Base-by-base conservation (phyloP, 1,139 yeast species). In the Taphrina wiesneri region DNA sequence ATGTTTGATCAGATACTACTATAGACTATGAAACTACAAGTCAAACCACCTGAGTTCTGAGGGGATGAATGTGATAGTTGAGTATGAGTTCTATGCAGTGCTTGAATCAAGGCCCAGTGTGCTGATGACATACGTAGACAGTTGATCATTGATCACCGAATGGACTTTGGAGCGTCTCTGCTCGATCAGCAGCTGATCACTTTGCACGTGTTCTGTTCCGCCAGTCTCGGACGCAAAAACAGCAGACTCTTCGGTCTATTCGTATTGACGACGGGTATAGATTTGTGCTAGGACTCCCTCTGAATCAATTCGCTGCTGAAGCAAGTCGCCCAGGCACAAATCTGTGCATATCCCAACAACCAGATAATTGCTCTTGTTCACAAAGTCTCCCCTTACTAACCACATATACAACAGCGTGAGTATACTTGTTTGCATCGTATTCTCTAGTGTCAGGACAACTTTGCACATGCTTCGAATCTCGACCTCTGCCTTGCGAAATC, bases 351-450 rank as follows among this genome's bases (percentile, higher is more conserved):
- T 19, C n/a, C 26, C 2, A 9, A 39, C 43, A 39, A n/a, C 34
- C 21, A 39, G 13, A 39, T 39, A 3, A 15, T 19, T 13, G 0
- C 19, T 19, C 43, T 2, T 39, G 43, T 39, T 23, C 28, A 45
- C 49, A 45, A 45, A 45, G 49, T 45, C 28, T 45, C 49, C 49
- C 26, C 28, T 45, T 45, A 45, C 49, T 45, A 45, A 45, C 49
- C 49, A 45, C 49, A 45, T 45, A 21, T 28, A 45, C 25, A 45
- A 21, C 28, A 45, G 49, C 49, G 49, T 45, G 49, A 45, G 49
- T 45, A 21, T 21, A 2, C 49, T n/a, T 13, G 19, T 15, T 30
- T 6, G 43, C n/a, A n/a, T 39, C 43, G 43, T 4, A n/a, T 3
- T 11, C 19, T 39, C 19, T n/a, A 15, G 19, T 13, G 43, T n/a